Percentiles rank a stretch among this genome's conserved stretches.
Conservation (phyloP, 2,329 filamentous ascomycete species). For the Paecilomyces sp. region DNA sequence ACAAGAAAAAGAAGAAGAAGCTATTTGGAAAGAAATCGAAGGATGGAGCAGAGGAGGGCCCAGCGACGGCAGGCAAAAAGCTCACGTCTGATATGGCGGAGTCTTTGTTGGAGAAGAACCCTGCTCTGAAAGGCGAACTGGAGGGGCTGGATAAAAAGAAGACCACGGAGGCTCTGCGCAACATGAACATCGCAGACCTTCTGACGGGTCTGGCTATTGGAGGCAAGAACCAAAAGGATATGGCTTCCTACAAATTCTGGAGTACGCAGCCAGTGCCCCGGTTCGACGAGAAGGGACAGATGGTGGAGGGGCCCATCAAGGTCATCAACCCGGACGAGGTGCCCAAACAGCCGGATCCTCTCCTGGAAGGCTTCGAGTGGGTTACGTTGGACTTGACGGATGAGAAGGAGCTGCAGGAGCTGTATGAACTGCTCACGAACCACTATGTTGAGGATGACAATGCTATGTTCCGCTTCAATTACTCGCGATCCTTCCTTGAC, state of each 20-base stretch:
- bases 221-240: constrained; percentile 89
- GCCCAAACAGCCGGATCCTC: constrained; percentile 64
- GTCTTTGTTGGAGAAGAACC: constrained; percentile 41
- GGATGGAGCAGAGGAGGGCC: constrained; percentile 13
- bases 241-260: constrained; percentile 98
- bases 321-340: constrained; percentile 72
- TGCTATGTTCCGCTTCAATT: constrained; percentile 96
- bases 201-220: constrained; percentile 56
- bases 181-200: constrained; percentile 41
- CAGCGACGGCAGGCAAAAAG: constrained; percentile 18
- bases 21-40: constrained; percentile 15
- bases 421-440: constrained; percentile 82
- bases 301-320: constrained; percentile 77
- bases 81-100: constrained; percentile 32
- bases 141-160: constrained; percentile 62
- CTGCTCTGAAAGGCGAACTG: constrained; percentile 64
- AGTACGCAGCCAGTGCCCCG: constrained; percentile 89
- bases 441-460: constrained; percentile 98
- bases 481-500: constrained; percentile 78
- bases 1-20: constrained; percentile 9
- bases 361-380: constrained; percentile 89
- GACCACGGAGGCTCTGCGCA: constrained; percentile 43
- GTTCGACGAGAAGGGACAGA: constrained; percentile 56
- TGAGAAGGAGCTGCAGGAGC: constrained; percentile 72
- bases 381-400: constrained; percentile 78